Base-by-base conservation (phyloP, 257 asterid species). In the Dorcoceras hygrometricum region DNA sequence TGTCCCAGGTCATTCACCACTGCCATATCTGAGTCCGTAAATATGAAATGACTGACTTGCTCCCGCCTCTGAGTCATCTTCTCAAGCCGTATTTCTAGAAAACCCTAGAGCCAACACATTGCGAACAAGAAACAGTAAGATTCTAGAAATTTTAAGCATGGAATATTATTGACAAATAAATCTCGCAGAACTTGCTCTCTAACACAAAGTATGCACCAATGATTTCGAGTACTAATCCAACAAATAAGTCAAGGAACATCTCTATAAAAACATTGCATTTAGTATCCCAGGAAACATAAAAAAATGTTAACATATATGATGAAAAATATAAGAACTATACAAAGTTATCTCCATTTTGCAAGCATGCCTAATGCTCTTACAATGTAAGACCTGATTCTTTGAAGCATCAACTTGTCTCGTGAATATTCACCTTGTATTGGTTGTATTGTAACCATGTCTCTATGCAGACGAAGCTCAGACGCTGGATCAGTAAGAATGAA, bases 351-450 rank as follows among this genome's bases (percentile, higher is more conserved):
- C 78, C 74, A 68, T 62, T 70, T 78, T 71, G 71, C 75, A 74
- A 71, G 66, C 71, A 71, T 76, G 74, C 81, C 79, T 51, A 65
- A 68, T 77, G 74, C 83, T 79, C 97, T 93, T 93, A 93, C 99
- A 86, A 93, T 90, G 97, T 93, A 93, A 79, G 96, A 90, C 87
- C 90, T 90, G 96, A 93, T 93, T 93, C 97, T 90, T 90, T 93
- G 97, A 81, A 93, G 99, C 97, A 93, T 93, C 97, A 90, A 86
- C 89, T 80, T 90, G 91, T 88, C 99, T 85, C 97, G 87, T 16
- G 97, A 93, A 83, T 90, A 93, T 84, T 93, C 97, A 90, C 96
- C 97, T 93, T 82, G 89, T 82, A 88, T 88, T 71, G 95, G 89
- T 63, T 85, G 91, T 73, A 85, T 53, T 25, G 82, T 76, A 74